These are phyloP conservation scores for Aureobasidium sp. DNA, from an alignment of 2,329 filamentous ascomycete genomes.

Conservation along the genomic window DNA sequence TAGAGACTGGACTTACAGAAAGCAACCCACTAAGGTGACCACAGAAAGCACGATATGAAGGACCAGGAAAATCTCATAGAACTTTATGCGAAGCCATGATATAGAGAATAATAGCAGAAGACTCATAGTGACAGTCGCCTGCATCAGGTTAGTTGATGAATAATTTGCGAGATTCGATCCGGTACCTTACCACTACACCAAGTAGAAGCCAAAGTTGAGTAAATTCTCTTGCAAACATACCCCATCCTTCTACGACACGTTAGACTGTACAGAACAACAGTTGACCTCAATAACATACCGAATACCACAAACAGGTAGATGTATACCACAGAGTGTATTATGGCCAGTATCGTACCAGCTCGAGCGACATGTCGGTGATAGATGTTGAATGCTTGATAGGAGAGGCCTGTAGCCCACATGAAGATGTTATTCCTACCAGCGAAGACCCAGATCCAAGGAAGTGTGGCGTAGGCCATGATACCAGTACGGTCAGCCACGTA, in stretches of 20 bases:
- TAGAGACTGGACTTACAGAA: slow-evolving; percentile 49
- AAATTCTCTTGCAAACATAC: slow-evolving; percentile 2
- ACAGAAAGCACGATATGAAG: slow-evolving; percentile 60
- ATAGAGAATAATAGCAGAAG: slow-evolving; percentile 53
- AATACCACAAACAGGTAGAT: slow-evolving; percentile 31
- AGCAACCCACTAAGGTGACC: slow-evolving; percentile 56
- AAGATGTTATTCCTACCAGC: slow-evolving; percentile 72
- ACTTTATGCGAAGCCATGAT: slow-evolving; percentile 56
- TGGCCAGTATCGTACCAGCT: slow-evolving; percentile 66
- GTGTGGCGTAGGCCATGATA: slow-evolving; percentile 68
- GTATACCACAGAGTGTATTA: slow-evolving; percentile 70
- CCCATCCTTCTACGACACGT: not conserved
- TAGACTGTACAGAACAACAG: slow-evolving; percentile 24
- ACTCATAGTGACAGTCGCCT: slow-evolving; percentile 49
- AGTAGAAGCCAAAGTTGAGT: slow-evolving; percentile 9
- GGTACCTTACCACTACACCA: slow-evolving; percentile 7
- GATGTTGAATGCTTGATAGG: slow-evolving; percentile 70
- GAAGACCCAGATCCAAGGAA: slow-evolving; percentile 73
- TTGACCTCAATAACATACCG: slow-evolving; percentile 27
- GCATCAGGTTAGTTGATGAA: not conserved
- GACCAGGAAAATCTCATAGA: slow-evolving; percentile 60
- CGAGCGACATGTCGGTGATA: slow-evolving; percentile 75
- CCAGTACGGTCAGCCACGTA: slow-evolving; percentile 71
- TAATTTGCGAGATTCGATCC: too few relatives aligned
- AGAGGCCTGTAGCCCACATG: slow-evolving; percentile 74